phyloP scores from a whole-genome alignment of 140 eudicot genomes.

The Anethum foeniculum region DNA sequence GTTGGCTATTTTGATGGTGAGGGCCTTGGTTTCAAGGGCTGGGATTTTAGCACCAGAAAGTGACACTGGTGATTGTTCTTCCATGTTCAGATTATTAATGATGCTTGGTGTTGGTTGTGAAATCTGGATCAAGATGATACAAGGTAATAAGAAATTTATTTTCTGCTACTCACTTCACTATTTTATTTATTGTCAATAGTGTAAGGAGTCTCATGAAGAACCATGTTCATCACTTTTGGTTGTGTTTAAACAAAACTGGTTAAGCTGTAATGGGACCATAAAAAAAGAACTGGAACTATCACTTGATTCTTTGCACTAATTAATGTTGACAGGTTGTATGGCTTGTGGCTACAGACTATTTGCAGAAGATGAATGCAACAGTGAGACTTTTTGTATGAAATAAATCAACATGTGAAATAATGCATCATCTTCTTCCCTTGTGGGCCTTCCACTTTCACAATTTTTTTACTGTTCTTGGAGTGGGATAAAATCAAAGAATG shows the following conservation, averaged over 20 bases:
- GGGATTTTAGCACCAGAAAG: slow-evolving; percentile 24
- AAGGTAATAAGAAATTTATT: slow-evolving; percentile 17
- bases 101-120: slow-evolving; percentile 5
- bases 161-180: slow-evolving; percentile 7
- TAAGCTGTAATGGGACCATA: slow-evolving; percentile 11
- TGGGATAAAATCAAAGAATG: slow-evolving; percentile 13
- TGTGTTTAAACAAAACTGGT: slow-evolving; percentile 12
- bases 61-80: slow-evolving; percentile 31
- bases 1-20: slow-evolving; percentile 58
- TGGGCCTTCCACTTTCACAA: slow-evolving; percentile 54
- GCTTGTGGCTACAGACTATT: slow-evolving; percentile 25
- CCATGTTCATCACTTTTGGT: slow-evolving; percentile 8
- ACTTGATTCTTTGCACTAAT: slow-evolving; percentile 45
- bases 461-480: slow-evolving; percentile 21
- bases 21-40: slow-evolving; percentile 39
- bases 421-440: slow-evolving; percentile 42
- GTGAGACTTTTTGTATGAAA: slow-evolving; percentile 36
- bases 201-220: slow-evolving; percentile 1
- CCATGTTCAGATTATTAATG: slow-evolving; percentile 32
- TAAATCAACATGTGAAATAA: slow-evolving; percentile 44
- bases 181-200: slow-evolving; percentile 3
- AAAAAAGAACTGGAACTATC: slow-evolving; percentile 19
- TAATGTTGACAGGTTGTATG: slow-evolving; percentile 29
- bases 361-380: slow-evolving; percentile 54
- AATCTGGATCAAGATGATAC: slow-evolving; percentile 9